These are phyloP conservation scores for Fusarium goolgardi DNA, from an alignment of 2,329 filamentous ascomycete genomes.

Conservation along the genomic window DNA sequence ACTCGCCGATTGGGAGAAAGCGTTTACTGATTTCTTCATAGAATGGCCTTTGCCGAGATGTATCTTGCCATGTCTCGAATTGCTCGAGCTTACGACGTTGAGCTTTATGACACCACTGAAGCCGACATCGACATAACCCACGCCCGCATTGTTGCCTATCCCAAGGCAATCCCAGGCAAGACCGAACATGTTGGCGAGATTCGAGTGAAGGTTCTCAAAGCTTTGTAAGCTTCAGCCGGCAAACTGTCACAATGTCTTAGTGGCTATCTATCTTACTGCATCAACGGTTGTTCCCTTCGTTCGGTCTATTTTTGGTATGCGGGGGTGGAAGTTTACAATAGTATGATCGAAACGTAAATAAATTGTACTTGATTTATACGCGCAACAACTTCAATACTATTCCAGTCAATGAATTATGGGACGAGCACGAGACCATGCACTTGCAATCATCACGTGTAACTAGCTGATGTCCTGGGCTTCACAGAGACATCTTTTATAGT, in stretches of 20 bases:
- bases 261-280: neutral
- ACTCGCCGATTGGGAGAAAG: fast-evolving
- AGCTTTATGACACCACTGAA: neutral
- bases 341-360: neutral
- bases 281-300: neutral
- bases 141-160: neutral
- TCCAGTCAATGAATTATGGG: fast-evolving
- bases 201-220: neutral
- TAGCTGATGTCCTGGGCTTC: no score
- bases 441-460: neutral
- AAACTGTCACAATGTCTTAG: neutral
- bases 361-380: neutral
- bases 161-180: constrained; percentile 1
- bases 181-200: neutral
- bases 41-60: neutral
- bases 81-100: neutral
- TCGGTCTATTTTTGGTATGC: neutral
- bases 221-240: neutral
- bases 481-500: no score
- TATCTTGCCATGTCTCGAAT: neutral
- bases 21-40: neutral
- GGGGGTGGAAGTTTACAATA: neutral
- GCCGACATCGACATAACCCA: constrained; percentile 2
- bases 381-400: neutral
- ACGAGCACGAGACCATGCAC: neutral